Conservation (phyloP, 805 yeast genomes). For the Metschnikowia drakensbergensis region DNA sequence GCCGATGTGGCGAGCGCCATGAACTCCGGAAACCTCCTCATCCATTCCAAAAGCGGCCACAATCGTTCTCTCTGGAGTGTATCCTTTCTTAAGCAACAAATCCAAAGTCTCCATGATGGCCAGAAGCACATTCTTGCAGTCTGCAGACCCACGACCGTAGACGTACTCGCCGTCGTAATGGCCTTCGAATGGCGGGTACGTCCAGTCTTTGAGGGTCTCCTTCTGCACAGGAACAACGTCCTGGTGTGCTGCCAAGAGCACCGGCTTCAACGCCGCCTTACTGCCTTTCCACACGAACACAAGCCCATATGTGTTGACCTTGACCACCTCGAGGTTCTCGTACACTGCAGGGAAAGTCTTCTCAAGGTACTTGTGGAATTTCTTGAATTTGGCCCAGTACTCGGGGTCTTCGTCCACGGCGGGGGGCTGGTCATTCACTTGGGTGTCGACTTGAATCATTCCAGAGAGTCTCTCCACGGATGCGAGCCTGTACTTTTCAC, state of each 20-base stretch:
- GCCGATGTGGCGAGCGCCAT: conserved; percentile 16
- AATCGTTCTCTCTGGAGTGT: conserved; percentile 14
- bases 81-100: conserved; percentile 10
- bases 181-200: conserved; percentile 37
- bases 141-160: conserved; percentile 20
- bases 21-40: conserved; percentile 19
- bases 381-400: conserved; percentile 19
- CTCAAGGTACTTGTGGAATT: conserved; percentile 30
- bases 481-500: conserved; percentile 7
- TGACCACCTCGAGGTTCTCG: conserved; percentile 29
- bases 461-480: conserved; percentile 15
- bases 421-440: conserved; percentile 18
- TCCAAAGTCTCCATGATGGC: conserved; percentile 18
- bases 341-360: conserved; percentile 33
- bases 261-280: conserved; percentile 27
- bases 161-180: conserved; percentile 26
- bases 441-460: conserved; percentile 19
- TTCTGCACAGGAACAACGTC: conserved; percentile 42
- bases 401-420: conserved; percentile 16
- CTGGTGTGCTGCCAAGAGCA: conserved; percentile 38
- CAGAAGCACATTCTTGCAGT: conserved; percentile 18
- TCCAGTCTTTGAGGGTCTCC: conserved; percentile 38
- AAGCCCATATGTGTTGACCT: conserved; percentile 35
- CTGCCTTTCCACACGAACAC: conserved; percentile 39
- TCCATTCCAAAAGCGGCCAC: conserved; percentile 20